Evolutionary conservation across 2,329 filamentous ascomycete species (phyloP), one percentile per base, ranked within the genome.

Genomic region (Diaporthe australafricana): DNA sequence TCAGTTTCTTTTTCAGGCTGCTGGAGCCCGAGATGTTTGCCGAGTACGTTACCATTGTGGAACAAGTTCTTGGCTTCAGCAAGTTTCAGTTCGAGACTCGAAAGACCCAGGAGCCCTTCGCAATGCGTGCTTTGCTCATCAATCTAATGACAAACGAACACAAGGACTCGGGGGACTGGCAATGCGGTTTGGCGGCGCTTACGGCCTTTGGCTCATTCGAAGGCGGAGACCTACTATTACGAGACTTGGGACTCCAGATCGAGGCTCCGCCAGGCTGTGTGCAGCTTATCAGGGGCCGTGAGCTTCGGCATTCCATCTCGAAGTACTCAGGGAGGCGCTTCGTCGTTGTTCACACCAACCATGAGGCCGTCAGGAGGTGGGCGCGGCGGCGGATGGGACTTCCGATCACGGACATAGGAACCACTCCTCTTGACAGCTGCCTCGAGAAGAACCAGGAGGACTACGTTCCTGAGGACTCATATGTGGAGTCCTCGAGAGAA

Each of bases 1-100:
- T 73, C 22, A 17, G 40, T 3, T 68, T 70, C 70, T 74, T 77
- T 65, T 74, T 77, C 50, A 74, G 73, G 6, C 71, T 73, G 2
- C 73, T 75, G 2, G 73, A 74, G 17, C 56, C 50, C 8, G 52
- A 53, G 11, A 2, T 48, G 57, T 25, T 69, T 12, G 32, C 32
- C 3, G 47, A 67, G n/a, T 62, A 62, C 14, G 8, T 32, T 20
- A 17, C 56, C 12, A 68, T 68, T 6, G 30, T 20, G 14, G 50
- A 67, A 42, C 30, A n/a, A 27, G 40, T 63, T 5, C 35, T 40
- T 4, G 47, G 30, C 3, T 63, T 53, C 50, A 53, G 30, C 25
- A 30, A 16, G 22, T 47, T 30, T 5, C 40, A 50, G 5, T 73
- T 73, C 42, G 57, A 50, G 68, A 73, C 71, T 4, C 48, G 71